Conservation (phyloP, 257 asterid genomes). For the Cruciata laevipes region DNA sequence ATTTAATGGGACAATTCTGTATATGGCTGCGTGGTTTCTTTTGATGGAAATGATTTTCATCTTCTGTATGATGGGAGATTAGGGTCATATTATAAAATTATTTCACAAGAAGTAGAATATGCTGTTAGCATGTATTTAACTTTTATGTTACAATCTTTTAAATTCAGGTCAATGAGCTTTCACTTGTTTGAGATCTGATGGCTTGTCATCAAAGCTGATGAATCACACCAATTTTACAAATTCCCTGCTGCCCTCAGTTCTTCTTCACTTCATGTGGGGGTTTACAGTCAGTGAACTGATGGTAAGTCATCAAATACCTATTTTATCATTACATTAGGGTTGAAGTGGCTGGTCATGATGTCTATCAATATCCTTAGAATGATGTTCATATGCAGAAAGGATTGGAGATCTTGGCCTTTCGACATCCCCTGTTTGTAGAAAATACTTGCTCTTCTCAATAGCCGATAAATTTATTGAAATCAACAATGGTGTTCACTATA, state of each 20-base stretch:
- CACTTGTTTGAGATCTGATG: background rate
- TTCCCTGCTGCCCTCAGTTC: slow-evolving; percentile 27
- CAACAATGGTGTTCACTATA: too few species aligned
- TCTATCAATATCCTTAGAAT: slow-evolving; percentile 3
- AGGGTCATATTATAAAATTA: background rate
- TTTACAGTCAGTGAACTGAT: slow-evolving; percentile 28
- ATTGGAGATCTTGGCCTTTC: slow-evolving; percentile 24
- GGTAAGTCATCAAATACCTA: slow-evolving; percentile 21
- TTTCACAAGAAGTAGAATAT: background rate
- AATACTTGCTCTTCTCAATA: too few species aligned
- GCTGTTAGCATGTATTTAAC: background rate
- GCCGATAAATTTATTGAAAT: too few species aligned
- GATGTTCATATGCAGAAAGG: slow-evolving; percentile 30
- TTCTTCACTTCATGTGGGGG: slow-evolving; percentile 22
- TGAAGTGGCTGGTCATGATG: slow-evolving; percentile 1
- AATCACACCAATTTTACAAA: slow-evolving; percentile 11
- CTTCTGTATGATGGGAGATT: background rate
- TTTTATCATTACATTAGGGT: slow-evolving; percentile 3
- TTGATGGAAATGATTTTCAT: background rate
- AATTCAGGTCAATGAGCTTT: background rate
- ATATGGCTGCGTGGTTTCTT: background rate
- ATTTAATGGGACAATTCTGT: background rate
- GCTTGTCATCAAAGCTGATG: background rate
- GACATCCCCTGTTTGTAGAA: background rate
- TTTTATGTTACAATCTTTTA: background rate